phyloP scores from a whole-genome alignment of 805 yeast genomes.

The Novakomyces olei region DNA sequence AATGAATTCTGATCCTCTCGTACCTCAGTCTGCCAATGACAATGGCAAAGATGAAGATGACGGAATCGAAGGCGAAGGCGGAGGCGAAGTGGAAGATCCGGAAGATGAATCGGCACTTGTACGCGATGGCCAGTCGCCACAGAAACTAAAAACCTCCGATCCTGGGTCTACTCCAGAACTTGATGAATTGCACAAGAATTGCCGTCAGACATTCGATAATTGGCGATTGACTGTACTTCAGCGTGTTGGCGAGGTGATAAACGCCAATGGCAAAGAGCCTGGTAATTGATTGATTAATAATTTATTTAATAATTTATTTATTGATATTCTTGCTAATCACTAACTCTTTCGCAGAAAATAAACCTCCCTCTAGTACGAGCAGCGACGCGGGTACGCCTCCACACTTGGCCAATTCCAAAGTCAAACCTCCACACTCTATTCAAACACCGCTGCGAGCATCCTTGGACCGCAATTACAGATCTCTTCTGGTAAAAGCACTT shows the following conservation, averaged over 20 bases:
- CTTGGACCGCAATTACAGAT: constrained; percentile 4
- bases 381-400: no score
- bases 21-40: neutral
- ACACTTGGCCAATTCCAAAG: constrained; percentile 1
- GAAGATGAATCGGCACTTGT: no score
- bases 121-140: no score
- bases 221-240: constrained; percentile 5
- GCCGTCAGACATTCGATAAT: constrained; percentile 1
- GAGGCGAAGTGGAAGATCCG: no score
- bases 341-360: neutral
- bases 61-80: no score
- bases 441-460: constrained; percentile 5
- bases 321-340: neutral
- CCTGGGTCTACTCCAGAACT: no score
- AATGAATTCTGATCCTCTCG: neutral
- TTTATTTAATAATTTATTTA: neutral
- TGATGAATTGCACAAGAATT: neutral
- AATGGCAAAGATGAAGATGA: neutral
- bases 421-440: constrained; percentile 2
- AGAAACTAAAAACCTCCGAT: no score
- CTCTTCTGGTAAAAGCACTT: constrained; percentile 4
- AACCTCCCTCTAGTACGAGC: constrained; percentile 2
- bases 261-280: constrained; percentile 1
- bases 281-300: neutral
- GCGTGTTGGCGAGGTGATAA: constrained; percentile 6